Percentiles rank a stretch among this genome's conserved stretches.
Conservation (phyloP, 306 rosid species). For the Medicago arabica region DNA sequence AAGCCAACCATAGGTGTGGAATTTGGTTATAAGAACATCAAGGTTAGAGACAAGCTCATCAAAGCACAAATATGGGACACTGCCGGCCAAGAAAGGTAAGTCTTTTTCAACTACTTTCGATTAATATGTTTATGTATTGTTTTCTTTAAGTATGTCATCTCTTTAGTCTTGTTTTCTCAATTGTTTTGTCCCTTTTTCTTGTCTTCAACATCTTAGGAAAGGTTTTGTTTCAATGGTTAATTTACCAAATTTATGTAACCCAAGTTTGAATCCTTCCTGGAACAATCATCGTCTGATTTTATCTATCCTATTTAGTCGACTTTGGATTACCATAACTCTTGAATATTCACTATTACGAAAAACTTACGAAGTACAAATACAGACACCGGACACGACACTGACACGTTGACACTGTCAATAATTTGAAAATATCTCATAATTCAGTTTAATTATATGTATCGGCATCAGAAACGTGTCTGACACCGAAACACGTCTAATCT, state of each 20-base stretch:
- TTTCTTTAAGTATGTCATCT: background rate
- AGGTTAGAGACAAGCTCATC: conserved; percentile 71
- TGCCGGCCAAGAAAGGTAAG: conserved; percentile 94
- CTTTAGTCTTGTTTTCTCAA: background rate
- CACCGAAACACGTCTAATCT: too few relatives aligned
- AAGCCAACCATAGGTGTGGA: conserved; percentile 96
- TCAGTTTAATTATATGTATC: too few relatives aligned
- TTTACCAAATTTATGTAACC: background rate
- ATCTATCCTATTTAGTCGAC: too few relatives aligned
- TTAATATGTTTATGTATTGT: background rate
- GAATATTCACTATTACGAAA: too few relatives aligned
- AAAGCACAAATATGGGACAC: conserved; percentile 98
- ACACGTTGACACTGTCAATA: too few relatives aligned
- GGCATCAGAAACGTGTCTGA: too few relatives aligned
- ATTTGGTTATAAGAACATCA: conserved; percentile 86
- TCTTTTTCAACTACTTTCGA: conserved; percentile 13
- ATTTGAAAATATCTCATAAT: too few relatives aligned
- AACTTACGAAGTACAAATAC: too few relatives aligned
- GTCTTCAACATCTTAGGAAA: conserved; percentile 9
- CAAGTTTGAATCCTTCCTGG: background rate
- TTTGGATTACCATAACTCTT: too few relatives aligned
- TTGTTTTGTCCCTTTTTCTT: background rate
- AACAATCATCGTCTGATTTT: too few relatives aligned
- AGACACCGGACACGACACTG: too few relatives aligned
- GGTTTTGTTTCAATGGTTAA: background rate